Base-by-base conservation (phyloP, 805 yeast species). In the Yamadazyma paraphyllophila region DNA sequence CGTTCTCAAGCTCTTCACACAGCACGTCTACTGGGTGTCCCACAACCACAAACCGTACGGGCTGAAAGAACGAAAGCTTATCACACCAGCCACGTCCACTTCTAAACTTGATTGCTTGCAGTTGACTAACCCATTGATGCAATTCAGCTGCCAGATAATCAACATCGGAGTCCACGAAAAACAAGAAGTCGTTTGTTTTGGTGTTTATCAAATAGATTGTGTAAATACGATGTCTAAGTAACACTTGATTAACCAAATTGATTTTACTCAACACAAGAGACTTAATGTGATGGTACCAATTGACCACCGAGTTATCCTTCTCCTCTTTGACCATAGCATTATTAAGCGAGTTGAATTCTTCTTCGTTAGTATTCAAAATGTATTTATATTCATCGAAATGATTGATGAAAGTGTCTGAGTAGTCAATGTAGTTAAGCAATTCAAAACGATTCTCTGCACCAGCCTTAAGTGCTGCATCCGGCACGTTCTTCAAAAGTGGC, bases 41-140 rank as follows among this genome's bases (percentile, higher is more conserved):
- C 13, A 46, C 36, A 15, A 34, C 43, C 7, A 44, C 39, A 36
- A 51, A 48, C 33, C 37, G 44, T 4, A 48, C 46, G 10, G 26
- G 15, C 20, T 34, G 41, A 10, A 36, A 37, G 16, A 26, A 43
- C 11, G 34, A 32, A 15, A 45, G 27, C 11, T 29, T 11, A 27
- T 16, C 45, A 41, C 48, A 37, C 54, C 54, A 51, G 24, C 45
- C 39, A 7, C 43, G 36, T 4, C 31, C 44, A 29, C 43, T 41
- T 12, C 26, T 20, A n/a, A 43, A 46, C 26, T 43, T 38, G 12
- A 15, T 8, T 6, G 45, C 16, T 29, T 50, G 45, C 32, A 39
- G 26, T 17, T 36, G 38, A 24, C 43, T 46, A 14, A 51, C 17
- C 54, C 54, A 51, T 16, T 30, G 34, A 31, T 32, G 41, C 12